These are phyloP conservation scores for Neoascochyta sp. DNA, from an alignment of 2,329 filamentous ascomycete species.

Conservation along the genomic window DNA sequence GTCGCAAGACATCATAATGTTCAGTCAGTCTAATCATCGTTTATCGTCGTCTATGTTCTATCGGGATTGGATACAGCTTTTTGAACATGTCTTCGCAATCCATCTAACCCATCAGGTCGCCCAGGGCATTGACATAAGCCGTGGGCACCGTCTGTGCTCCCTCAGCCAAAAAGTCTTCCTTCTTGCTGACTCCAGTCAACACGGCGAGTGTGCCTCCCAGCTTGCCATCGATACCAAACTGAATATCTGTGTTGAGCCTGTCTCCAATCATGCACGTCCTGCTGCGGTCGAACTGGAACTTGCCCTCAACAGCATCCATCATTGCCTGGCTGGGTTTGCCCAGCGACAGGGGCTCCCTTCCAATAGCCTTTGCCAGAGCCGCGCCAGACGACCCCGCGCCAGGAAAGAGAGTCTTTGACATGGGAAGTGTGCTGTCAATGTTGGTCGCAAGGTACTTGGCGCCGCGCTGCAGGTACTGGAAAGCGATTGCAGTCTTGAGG, in stretches of 20 bases:
- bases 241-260: conserved; percentile 89
- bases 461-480: conserved; percentile 78
- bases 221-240: conserved; percentile 86
- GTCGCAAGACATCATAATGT: neutral
- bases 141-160: conserved; percentile 67
- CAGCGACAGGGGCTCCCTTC: conserved; percentile 68
- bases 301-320: conserved; percentile 98
- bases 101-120: conserved; percentile 60
- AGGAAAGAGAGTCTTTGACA: conserved; percentile 77
- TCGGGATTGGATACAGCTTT: too few relatives aligned
- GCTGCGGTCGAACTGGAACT: conserved; percentile 80
- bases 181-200: conserved; percentile 81
- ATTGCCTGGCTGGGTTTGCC: conserved; percentile 97
- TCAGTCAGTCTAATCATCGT: neutral
- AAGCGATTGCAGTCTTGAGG: conserved; percentile 78
- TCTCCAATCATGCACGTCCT: conserved; percentile 96
- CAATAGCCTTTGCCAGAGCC: conserved; percentile 63
- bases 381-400: conserved; percentile 81
- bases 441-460: conserved; percentile 92
- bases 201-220: conserved; percentile 90
- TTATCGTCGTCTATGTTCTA: conserved; percentile 1
- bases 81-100: neutral
- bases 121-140: conserved; percentile 80
- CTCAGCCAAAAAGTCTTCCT: conserved; percentile 73
- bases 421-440: conserved; percentile 83